Conservation (phyloP, 257 asterid genomes). For the Knoxia roxburghii region DNA sequence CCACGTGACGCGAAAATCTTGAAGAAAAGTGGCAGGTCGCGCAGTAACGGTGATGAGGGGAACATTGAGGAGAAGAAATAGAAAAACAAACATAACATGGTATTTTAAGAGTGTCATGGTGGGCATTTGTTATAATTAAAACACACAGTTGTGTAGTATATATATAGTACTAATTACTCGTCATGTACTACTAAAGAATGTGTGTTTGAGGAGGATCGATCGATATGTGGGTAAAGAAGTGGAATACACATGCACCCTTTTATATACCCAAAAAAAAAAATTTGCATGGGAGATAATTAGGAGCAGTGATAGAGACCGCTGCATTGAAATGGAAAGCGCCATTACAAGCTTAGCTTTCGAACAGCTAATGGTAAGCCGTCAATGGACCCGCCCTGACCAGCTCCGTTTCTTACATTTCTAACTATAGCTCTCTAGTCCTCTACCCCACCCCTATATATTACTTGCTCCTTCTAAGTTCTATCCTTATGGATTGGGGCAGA, state of each 20-base stretch:
- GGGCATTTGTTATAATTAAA: background rate
- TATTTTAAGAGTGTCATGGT: conserved; percentile 18
- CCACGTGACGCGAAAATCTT: conserved; percentile 63
- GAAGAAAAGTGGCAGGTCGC: conserved; percentile 63
- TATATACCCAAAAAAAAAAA: conserved; percentile 13
- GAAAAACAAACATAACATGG: conserved; percentile 13
- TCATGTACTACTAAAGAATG: too few species aligned
- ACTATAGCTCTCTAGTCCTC: background rate
- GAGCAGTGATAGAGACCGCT: conserved; percentile 15
- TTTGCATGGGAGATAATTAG: conserved; percentile 4
- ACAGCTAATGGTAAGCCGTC: conserved; percentile 67
- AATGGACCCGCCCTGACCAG: conserved; percentile 54
- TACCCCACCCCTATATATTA: conserved; percentile 21
- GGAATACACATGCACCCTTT: conserved; percentile 14
- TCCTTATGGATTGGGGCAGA: too few species aligned
- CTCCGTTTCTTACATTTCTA: background rate
- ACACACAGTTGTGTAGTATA: conserved; percentile 19
- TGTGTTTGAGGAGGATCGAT: too few species aligned
- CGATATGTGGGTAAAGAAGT: conserved; percentile 6
- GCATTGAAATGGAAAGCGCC: conserved; percentile 29
- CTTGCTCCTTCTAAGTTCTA: too few species aligned
- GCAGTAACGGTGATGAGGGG: conserved; percentile 26
- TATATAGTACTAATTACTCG: too few species aligned
- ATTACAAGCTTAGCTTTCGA: conserved; percentile 24
- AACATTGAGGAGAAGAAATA: conserved; percentile 17